A percentile compares a stretch with the other conserved stretches of the same genome.
phyloP scores from a whole-genome alignment of 1,139 yeast species.

The Sugiyamaella japonica region DNA sequence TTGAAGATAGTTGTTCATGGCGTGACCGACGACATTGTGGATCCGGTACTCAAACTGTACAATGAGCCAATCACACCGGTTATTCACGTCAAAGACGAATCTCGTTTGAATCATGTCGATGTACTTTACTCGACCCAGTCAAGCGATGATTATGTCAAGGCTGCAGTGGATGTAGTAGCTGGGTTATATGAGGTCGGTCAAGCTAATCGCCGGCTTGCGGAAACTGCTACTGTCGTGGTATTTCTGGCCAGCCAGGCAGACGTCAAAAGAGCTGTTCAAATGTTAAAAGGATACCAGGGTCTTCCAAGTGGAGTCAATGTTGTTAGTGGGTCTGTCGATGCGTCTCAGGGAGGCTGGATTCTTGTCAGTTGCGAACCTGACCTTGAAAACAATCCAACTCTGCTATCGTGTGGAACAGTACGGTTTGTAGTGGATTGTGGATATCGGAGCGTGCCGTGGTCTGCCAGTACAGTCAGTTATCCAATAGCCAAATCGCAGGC shows the following conservation, averaged over 20 bases:
- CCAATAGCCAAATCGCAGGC: constrained; percentile 29
- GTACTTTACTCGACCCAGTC: constrained; percentile 69
- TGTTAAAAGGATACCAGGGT: constrained; percentile 11
- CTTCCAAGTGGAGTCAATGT: constrained; percentile 60
- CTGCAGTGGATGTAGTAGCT: constrained; percentile 71
- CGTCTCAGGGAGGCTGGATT: background rate
- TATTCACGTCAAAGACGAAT: constrained; percentile 6
- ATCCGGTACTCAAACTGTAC: constrained; percentile 50
- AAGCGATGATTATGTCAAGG: constrained; percentile 72
- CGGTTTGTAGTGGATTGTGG: constrained; percentile 91
- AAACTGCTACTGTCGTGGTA: constrained; percentile 60
- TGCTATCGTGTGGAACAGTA: constrained; percentile 39
- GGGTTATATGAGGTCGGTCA: constrained; percentile 53
- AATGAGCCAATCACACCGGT: constrained; percentile 31
- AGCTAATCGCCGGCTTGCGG: constrained; percentile 23
- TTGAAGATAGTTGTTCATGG: constrained; percentile 47
- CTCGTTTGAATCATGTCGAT: constrained; percentile 59
- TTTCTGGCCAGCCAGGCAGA: constrained; percentile 89
- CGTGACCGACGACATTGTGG: constrained; percentile 39
- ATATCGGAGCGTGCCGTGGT: constrained; percentile 39
- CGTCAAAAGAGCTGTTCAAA: constrained; percentile 46
- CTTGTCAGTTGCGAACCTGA: constrained; percentile 4
- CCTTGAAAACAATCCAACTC: constrained; percentile 16
- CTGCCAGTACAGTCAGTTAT: constrained; percentile 5
- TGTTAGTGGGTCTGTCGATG: constrained; percentile 55